A percentile compares a stretch with the other conserved stretches of the same genome.
phyloP scores from a whole-genome alignment of 805 yeast genomes.

The Lipomyces oligophaga region DNA sequence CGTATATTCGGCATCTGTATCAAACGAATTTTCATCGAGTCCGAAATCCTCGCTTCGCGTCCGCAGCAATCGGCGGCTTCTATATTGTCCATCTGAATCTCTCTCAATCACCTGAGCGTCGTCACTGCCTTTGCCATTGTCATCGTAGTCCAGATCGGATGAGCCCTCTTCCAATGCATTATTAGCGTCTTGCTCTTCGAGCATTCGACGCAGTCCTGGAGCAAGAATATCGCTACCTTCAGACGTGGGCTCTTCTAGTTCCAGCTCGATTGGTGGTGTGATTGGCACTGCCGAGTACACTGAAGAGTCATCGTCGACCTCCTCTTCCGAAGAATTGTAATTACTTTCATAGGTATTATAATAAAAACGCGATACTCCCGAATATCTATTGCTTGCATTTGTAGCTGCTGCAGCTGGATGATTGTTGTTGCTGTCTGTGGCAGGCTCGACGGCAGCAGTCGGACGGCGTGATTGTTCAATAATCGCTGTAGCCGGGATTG shows the following conservation, averaged over 20 bases:
- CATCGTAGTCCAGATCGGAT: neutral
- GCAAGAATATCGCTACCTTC: neutral
- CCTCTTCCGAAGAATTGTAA: slow-evolving; percentile 28
- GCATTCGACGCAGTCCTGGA: neutral
- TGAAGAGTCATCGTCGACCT: slow-evolving; percentile 20
- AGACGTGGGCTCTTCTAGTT: slow-evolving; percentile 3
- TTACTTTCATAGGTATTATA: slow-evolving; percentile 11
- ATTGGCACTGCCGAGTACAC: neutral
- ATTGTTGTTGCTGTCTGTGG: neutral
- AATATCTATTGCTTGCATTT: slow-evolving; percentile 1
- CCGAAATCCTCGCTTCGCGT: neutral
- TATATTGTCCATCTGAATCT: slow-evolving; percentile 8
- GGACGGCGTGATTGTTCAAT: too few species aligned
- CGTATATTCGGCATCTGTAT: slow-evolving; percentile 6
- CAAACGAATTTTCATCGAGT: slow-evolving; percentile 1
- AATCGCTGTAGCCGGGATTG: neutral
- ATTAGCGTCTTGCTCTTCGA: neutral
- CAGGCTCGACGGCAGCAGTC: neutral
- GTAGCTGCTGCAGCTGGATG: neutral
- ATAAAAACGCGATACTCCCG: slow-evolving; percentile 23
- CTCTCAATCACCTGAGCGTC: slow-evolving; percentile 12
- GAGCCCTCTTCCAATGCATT: too few species aligned
- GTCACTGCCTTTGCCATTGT: too few species aligned
- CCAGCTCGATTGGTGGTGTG: slow-evolving; percentile 6
- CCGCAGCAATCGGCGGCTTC: slow-evolving; percentile 1